These are phyloP conservation scores for Tardiomyces depauwii DNA, from an alignment of 1,139 yeast species.

Conservation along the genomic window DNA sequence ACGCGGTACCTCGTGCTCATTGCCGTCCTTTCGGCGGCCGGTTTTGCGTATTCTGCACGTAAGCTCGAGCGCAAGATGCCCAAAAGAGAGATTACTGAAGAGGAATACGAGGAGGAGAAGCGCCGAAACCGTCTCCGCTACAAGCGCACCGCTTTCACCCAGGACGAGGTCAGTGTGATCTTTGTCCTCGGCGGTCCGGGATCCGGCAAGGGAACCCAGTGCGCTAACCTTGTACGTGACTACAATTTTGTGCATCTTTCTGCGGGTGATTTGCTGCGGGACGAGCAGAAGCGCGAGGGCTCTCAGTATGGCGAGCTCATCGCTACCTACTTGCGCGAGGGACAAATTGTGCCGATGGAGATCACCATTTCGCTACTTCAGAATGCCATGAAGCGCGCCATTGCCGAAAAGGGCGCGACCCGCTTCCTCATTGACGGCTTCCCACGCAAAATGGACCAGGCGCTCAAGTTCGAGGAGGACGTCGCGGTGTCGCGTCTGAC, in stretches of 20 bases:
- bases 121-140: constrained; percentile 11
- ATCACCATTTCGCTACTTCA: constrained; percentile 76
- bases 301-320: constrained; percentile 81
- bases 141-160: constrained; percentile 37
- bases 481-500: constrained; percentile 61
- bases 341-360: constrained; percentile 91
- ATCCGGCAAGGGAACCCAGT: constrained; percentile 95
- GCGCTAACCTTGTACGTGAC: constrained; percentile 70
- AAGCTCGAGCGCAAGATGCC: constrained; percentile 41
- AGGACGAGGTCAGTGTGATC: constrained; percentile 61
- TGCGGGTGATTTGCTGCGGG: constrained; percentile 91
- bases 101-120: constrained; percentile 44
- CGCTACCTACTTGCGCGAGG: constrained; percentile 74
- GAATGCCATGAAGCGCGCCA: constrained; percentile 57
- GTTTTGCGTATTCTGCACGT: constrained; percentile 41
- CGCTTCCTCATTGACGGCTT: constrained; percentile 86
- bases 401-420: constrained; percentile 37
- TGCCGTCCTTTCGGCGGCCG: constrained; percentile 29
- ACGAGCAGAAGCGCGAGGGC: constrained; percentile 76
- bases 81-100: constrained; percentile 43
- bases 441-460: constrained; percentile 98
- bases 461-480: constrained; percentile 74
- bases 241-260: constrained; percentile 78
- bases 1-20: constrained; percentile 22
- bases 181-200: constrained; percentile 81